A percentile compares a stretch with the other conserved stretches of the same genome.
These are phyloP conservation scores for Pulveroboletus ravenelii DNA, from an alignment of 768 basidiomycete genomes.

Conservation along the genomic window DNA sequence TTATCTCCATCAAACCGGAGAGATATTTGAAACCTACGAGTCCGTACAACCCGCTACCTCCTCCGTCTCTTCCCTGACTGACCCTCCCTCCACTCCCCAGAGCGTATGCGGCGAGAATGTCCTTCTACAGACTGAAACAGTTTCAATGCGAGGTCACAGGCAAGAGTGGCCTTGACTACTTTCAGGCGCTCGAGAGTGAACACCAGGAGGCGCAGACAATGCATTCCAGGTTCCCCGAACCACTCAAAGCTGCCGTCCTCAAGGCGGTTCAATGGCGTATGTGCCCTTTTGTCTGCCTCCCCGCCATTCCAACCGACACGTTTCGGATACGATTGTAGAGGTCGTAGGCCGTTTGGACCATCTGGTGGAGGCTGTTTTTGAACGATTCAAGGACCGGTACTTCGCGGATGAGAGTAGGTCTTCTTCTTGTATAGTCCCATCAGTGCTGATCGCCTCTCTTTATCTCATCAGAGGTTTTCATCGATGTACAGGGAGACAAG, in stretches of 20 bases:
- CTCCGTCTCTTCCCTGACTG: constrained; percentile 24
- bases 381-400: constrained; percentile 95
- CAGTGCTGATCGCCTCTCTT: constrained; percentile 15
- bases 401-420: constrained; percentile 85
- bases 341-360: constrained; percentile 95
- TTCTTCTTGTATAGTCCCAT: constrained; percentile 4
- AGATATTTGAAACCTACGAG: constrained; percentile 98
- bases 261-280: constrained; percentile 94
- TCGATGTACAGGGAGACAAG: constrained; percentile 87
- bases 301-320: constrained; percentile 10
- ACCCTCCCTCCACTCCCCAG: constrained; percentile 26
- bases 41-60: constrained; percentile 39
- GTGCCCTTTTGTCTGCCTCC: constrained; percentile 36
- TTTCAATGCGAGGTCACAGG: constrained; percentile 98
- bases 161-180: constrained; percentile 90
- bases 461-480: constrained; percentile 62
- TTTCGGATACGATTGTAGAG: constrained; percentile 48
- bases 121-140: constrained; percentile 89
- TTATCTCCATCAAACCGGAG: constrained; percentile 91
- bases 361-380: constrained; percentile 90
- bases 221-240: constrained; percentile 88
- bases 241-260: constrained; percentile 87
- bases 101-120: constrained; percentile 87
- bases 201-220: constrained; percentile 82
- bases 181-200: constrained; percentile 90